Base-by-base conservation (phyloP, 805 yeast genomes). In the Saccharomyces kudriavzevii region DNA sequence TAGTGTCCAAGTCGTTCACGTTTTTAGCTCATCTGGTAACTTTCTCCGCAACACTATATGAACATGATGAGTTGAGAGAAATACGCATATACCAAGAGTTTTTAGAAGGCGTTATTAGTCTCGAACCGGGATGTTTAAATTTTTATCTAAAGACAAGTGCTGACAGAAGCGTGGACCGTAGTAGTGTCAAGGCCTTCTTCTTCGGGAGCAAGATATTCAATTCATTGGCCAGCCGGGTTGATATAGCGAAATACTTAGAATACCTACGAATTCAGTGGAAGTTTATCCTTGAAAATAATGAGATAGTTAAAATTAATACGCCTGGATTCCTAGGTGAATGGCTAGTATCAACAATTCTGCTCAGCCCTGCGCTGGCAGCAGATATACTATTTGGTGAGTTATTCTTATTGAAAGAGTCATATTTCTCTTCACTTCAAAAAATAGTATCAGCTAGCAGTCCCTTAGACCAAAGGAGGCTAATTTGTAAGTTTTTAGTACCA, bases 161-260 rank as follows among this genome's bases (percentile, higher is more conserved):
- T 3, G 28, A 20, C 8, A 55, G 49, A 22, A 53, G 49, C 24
- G 27, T 48, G 17, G 59, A 59, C 26, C 48, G 48, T 4, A 52
- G 49, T 27, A 47, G 52, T 14, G 4, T 68, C 2, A 63, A 60
- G 40, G 48, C 69, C 1, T 13, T 61, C 0, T 57, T 68, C 28
- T 69, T 67, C 58, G 73, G 73, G 0, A 69, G 72, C 50, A 68
- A 58, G 50, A n/a, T 69, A 5, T 67, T 60, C 47, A 70, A 69
- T 54, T 27, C 60, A 4, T 45, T 69, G n/a, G 49, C 58, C 2
- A 27, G 53, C 2, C 57, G 56, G 4, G 46, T 61, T 6, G 57
- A 54, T 48, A 60, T 67, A 31, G 26, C 59, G 1, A 55, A 58
- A 8, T 68, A 65, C 43, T 46, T 66, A 43, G 58, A 58, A 3